Base-by-base conservation (phyloP, 306 rosid species). In the Betula pendula region DNA sequence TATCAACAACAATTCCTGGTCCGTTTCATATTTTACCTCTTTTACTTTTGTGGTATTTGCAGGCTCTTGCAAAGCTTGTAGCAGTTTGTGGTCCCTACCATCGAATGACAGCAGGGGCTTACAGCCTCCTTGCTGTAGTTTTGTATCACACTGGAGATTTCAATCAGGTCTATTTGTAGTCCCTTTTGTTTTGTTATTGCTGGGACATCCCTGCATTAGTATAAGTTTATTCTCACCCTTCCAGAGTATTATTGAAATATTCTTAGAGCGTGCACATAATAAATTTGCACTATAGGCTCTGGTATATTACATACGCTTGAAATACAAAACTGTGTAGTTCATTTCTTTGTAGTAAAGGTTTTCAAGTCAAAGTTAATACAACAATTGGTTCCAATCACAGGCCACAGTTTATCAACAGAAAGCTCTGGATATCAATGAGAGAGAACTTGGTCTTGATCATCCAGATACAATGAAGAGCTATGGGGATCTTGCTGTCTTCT, bases 381-480 rank as follows among this genome's bases (percentile, higher is more conserved):
- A 45, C 70, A 44, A 22, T 80, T 81, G 80, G 25, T 75, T 74
- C 72, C 48, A 53, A 75, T 89, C 75, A 47, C 86, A 95, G 99
- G 99, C 99, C 53, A 95, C 99, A 76, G 91, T 91, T 72, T 96
- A 96, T 86, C 99, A 96, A 81, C 99, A 96, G 83, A 96, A 96
- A 75, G 98, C 99, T 72, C 72, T 96, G 85, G 98, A 96, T 87
- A 96, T 96, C 81, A 96, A 92, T 70, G 99, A 96, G 89, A 89
- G 98, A 86, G 99, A 96, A 80, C 78, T 96, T 63, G 99, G 99
- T 80, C 87, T 96, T 87, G 99, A 96, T 80, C 99, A 96, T 85
- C 99, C 98, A 73, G 99, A 96, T 86, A 96, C 99, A 43, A 96
- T 96, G 99, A 96, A 96, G 89, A 96, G 99, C 81, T 96, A 96